Evolutionary conservation across 768 basidiomycete genomes (phyloP), one percentile per base, ranked within the genome.

Genomic region (Kwoniella heveanensis): DNA sequence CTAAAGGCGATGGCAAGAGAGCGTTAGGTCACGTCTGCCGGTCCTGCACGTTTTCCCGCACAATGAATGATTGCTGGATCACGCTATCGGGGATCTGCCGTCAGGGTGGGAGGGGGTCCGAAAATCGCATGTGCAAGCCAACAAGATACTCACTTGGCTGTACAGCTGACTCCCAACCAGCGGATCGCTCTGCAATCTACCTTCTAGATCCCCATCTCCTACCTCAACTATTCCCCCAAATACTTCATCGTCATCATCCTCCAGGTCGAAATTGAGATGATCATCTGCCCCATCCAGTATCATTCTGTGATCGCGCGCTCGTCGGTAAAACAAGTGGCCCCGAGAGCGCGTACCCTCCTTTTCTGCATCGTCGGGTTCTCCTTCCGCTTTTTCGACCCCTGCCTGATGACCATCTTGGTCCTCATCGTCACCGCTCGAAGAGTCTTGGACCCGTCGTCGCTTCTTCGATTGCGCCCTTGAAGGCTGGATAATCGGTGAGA

Each of bases 391-490:
- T n/a, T 39, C 19, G 10, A 32, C n/a, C n/a, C n/a, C n/a, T n/a
- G n/a, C n/a, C n/a, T n/a, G n/a, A 29, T 48, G 27, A 25, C 32
- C 22, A 3, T 44, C 59, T 21, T 9, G 10, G 39, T 19, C 19
- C 10, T 44, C 39, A 1, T 48, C 46, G 2, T 54, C 60, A 32
- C 51, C 60, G 17, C 37, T 54, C 2, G 65, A 57, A 6, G 60
- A 61, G 51, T 66, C 65, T 19, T 66, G 47, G 1, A 66, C 65
- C 30, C 65, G 27, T 22, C 65, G 54, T 6, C 65, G 22, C 27
- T 57, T 56, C 49, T 66, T 66, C 39, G 62, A 64, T 37, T 64
- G 62, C 7, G 55, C 47, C 29, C 62, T 29, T 5, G 26, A 17
- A 44, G 62, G 62, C 10, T 30, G 48, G 46, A 26, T 10, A 9